Evolutionary conservation across 441 rosid species (phyloP).

Genomic region (Gossypium trilobum): DNA sequence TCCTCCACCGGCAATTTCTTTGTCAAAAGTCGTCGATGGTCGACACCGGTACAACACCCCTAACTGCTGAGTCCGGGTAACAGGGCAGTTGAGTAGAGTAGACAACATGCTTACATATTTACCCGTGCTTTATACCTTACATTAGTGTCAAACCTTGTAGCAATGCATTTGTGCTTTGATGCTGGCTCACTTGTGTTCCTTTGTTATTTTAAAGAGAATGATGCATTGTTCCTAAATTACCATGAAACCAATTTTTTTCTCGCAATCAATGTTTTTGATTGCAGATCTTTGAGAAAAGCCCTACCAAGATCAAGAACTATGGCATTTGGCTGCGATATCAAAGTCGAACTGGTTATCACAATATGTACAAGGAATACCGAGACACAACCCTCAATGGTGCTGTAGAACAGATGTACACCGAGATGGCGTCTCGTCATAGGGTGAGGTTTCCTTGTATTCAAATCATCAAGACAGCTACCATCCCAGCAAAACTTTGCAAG

Average conservation of each 20-base stretch:
- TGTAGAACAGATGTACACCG: constrained; percentile 52
- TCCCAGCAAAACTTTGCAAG: constrained; percentile 46
- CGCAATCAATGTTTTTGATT: neutral
- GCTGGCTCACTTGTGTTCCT: neutral
- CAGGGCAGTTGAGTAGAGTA: neutral
- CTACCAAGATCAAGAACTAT: constrained; percentile 42
- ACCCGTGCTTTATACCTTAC: neutral
- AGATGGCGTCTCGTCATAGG: constrained; percentile 55
- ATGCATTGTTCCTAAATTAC: too few relatives aligned
- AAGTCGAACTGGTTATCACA: constrained; percentile 48
- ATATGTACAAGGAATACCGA: constrained; percentile 57
- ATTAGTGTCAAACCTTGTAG: neutral
- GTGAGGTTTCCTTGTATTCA: constrained; percentile 56
- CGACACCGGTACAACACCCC: too few relatives aligned
- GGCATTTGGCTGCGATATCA: constrained; percentile 60
- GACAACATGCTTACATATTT: neutral
- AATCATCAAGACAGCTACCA: constrained; percentile 46
- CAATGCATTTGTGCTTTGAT: neutral
- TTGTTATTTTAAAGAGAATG: neutral
- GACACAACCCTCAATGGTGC: constrained; percentile 58
- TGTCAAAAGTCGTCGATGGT: too few relatives aligned
- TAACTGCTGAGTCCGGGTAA: too few relatives aligned
- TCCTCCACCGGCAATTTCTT: too few relatives aligned
- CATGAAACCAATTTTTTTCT: too few relatives aligned
- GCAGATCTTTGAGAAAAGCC: constrained; percentile 56